These are phyloP conservation scores for Ascochyta clinopodiicola DNA, from an alignment of 2,329 filamentous ascomycete species.

Conservation along the genomic window DNA sequence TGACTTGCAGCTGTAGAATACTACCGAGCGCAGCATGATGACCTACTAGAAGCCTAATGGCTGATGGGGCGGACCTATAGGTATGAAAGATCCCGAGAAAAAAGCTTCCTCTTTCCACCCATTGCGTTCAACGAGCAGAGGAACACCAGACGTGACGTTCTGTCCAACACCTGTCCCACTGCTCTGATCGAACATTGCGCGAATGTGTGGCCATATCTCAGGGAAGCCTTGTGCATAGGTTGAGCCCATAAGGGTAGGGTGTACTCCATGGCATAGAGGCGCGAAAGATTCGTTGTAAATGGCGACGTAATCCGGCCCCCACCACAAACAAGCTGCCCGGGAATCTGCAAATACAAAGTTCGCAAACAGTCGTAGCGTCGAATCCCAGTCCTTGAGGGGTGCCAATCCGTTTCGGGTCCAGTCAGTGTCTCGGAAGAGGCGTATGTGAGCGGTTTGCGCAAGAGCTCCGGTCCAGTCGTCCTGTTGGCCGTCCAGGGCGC, in stretches of 20 bases:
- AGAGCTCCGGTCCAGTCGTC: constrained; percentile 32
- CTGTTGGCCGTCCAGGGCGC: background rate
- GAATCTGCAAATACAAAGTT: constrained; percentile 34
- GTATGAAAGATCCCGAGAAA: constrained; percentile 34
- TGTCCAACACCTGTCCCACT: constrained; percentile 22
- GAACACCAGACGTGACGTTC: constrained; percentile 22
- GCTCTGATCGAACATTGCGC: constrained; percentile 28
- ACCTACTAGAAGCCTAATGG: constrained; percentile 32
- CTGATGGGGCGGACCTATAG: constrained; percentile 22
- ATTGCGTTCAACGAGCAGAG: constrained; percentile 29
- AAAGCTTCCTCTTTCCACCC: constrained; percentile 34
- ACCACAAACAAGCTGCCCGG: constrained; percentile 35
- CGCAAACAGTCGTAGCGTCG: constrained; percentile 27
- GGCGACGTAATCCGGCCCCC: constrained; percentile 33
- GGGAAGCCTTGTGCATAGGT: constrained; percentile 29
- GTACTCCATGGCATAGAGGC: constrained; percentile 26
- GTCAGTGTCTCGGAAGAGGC: constrained; percentile 31
- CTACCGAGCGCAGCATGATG: no score
- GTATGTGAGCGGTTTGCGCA: constrained; percentile 29
- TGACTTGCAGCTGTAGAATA: no score
- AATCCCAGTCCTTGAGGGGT: constrained; percentile 23
- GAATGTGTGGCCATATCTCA: constrained; percentile 26
- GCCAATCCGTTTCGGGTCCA: constrained; percentile 30
- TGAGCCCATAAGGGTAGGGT: constrained; percentile 35
- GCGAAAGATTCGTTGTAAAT: constrained; percentile 36